Evolutionary conservation across 805 yeast genomes (phyloP).

Genomic region (Alloascoidea africana): DNA sequence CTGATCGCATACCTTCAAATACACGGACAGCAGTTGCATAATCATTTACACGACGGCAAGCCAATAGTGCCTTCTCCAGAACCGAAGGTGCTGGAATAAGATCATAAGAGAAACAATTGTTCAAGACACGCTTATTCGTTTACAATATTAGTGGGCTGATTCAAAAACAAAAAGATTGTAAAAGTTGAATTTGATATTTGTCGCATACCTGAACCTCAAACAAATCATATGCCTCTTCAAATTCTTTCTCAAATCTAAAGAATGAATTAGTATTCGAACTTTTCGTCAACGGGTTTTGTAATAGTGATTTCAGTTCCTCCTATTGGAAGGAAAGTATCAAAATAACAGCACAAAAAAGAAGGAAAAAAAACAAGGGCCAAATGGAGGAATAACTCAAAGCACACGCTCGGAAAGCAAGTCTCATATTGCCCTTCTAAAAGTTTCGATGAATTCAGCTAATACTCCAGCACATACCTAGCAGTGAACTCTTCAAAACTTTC

Average conservation of each 20-base stretch:
- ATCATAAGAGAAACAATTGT: constrained; percentile 83
- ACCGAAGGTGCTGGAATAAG: constrained; percentile 82
- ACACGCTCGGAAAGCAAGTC: too few relatives aligned
- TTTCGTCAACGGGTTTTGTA: neutral
- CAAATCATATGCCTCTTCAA: constrained; percentile 60
- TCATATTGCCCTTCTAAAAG: too few relatives aligned
- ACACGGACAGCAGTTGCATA: constrained; percentile 87
- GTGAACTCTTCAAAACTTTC: constrained; percentile 85
- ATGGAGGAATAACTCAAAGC: neutral
- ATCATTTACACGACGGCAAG: constrained; percentile 86
- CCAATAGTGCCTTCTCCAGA: constrained; percentile 71
- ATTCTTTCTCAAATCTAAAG: constrained; percentile 61
- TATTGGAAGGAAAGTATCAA: neutral
- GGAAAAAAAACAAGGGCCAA: neutral
- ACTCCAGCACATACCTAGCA: constrained; percentile 40
- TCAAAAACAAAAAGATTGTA: neutral
- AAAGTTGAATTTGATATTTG: too few relatives aligned
- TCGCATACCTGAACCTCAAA: constrained; percentile 38
- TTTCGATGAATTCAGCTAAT: neutral
- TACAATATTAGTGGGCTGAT: too few relatives aligned
- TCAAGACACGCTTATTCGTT: constrained; percentile 72
- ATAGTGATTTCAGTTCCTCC: neutral
- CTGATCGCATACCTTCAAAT: constrained; percentile 38
- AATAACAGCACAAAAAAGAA: neutral
- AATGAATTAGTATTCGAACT: constrained; percentile 17